Base-by-base conservation (phyloP, 805 yeast species). In the Cyberlindnera sargentensis region DNA sequence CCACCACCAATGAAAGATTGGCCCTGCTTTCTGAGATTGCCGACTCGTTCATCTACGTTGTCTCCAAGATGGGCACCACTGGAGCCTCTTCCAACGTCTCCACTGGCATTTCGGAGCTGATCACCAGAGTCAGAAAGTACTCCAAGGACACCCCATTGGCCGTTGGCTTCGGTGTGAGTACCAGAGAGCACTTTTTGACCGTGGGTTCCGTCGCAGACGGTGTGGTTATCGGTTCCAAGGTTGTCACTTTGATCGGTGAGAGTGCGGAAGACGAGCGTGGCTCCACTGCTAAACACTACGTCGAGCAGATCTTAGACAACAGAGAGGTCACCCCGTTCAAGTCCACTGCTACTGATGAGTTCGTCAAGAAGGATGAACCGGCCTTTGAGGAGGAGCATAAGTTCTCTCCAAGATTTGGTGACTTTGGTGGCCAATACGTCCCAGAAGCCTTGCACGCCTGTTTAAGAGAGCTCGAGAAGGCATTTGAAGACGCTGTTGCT, bases 381-480 rank as follows among this genome's bases (percentile, higher is more conserved):
- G 58, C 60, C 6, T 75, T 76, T 49, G 71, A 71, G 45, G 93
- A 84, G 62, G 47, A 50, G 5, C 93, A 84, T 60, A 75, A 78
- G 49, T 84, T 76, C 61, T 75, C 80, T 52, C 83, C 91, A 45
- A 74, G 84, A 49, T 91, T 91, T 57, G 99, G 98, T 58, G 89
- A 80, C 40, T 95, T 88, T 61, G 99, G 99, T 63, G 99, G 99
- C 47, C 99, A 93, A 70, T 93, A 88, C 61, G 99, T 93, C 34
- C 99, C 99, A 34, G 99, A 93, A 71, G 87, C 95, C 24, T 70
- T 93, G 58, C 91, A 90, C 66, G 78, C 95, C 36, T 91, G 98
- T 70, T 73, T 93, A 55, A 76, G 80, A 48, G 95, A 93, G 67
- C 75, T 93, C 45, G 99, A 93, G 69, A 70, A 63, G 42, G 97